Conservation (phyloP, 1,284 basidiomycete genomes). For the Malassezia psittaci region DNA sequence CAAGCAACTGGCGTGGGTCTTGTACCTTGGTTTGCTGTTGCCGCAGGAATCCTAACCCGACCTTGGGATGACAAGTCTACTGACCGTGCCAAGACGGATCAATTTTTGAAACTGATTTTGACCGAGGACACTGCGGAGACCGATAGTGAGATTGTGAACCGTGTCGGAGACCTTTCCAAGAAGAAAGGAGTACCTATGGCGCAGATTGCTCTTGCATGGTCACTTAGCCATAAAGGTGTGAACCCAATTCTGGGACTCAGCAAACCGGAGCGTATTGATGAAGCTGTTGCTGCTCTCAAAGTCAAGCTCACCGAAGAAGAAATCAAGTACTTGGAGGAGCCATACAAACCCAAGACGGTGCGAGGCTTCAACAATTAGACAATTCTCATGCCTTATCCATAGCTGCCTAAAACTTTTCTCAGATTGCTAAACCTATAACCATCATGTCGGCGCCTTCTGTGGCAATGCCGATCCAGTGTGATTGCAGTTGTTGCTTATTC, state of each 20-base stretch:
- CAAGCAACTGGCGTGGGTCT: slow-evolving; percentile 51
- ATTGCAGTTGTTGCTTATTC: too few relatives aligned
- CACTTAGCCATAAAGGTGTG: slow-evolving; percentile 4
- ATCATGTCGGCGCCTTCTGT: too few relatives aligned
- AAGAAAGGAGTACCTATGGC: slow-evolving; percentile 49
- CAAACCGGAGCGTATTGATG: slow-evolving; percentile 11
- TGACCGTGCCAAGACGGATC: slow-evolving; percentile 5
- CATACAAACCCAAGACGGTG: slow-evolving; percentile 12
- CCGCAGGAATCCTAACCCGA: slow-evolving; percentile 48
- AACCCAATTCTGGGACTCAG: slow-evolving; percentile 14
- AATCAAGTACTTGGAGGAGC: slow-evolving; percentile 8
- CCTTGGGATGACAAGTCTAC: slow-evolving; percentile 22
- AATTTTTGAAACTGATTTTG: neutral
- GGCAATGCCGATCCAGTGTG: too few relatives aligned
- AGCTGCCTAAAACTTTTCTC: too few relatives aligned
- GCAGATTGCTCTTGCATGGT: slow-evolving; percentile 50
- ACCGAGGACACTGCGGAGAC: neutral
- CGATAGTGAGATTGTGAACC: slow-evolving; percentile 21
- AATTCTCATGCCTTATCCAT: too few relatives aligned
- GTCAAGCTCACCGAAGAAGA: slow-evolving; percentile 9
- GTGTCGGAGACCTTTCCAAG: slow-evolving; percentile 50
- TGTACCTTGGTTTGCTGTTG: slow-evolving; percentile 51
- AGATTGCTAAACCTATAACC: too few relatives aligned
- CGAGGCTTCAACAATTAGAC: neutral
- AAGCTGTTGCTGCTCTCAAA: slow-evolving; percentile 10